phyloP scores from a whole-genome alignment of 2,329 filamentous ascomycete species.

The Trichoderma gracile region DNA sequence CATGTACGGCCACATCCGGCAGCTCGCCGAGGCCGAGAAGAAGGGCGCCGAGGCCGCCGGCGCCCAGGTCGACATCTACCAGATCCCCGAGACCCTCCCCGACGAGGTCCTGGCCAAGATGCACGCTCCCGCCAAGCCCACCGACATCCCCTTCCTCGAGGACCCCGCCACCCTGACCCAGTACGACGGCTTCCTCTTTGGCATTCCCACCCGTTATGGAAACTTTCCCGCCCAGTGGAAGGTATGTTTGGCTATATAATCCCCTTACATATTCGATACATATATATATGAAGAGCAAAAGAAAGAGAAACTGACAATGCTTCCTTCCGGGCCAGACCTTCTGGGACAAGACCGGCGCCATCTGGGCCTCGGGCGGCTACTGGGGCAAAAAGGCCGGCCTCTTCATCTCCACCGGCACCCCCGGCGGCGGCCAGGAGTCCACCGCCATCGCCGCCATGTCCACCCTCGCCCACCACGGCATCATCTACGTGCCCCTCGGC shows the following conservation, averaged over 20 bases:
- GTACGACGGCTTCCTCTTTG: conserved; percentile 90
- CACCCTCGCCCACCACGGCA: conserved; percentile 88
- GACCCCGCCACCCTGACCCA: conserved; percentile 60
- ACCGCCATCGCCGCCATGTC: conserved; percentile 80
- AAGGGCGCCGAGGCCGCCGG: conserved; percentile 86
- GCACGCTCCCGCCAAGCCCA: conserved; percentile 77
- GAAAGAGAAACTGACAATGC: neutral
- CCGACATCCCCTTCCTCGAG: conserved; percentile 63
- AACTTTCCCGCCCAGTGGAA: conserved; percentile 98
- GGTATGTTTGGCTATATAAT: conserved; percentile 37
- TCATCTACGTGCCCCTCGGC: conserved; percentile 94
- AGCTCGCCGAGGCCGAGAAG: conserved; percentile 86
- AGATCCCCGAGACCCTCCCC: conserved; percentile 85
- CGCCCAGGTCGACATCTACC: conserved; percentile 77
- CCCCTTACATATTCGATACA: neutral
- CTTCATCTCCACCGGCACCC: conserved; percentile 83
- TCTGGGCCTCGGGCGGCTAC: conserved; percentile 77
- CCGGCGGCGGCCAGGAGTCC: conserved; percentile 89
- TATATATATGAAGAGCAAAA: neutral
- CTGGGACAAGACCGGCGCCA: conserved; percentile 86
- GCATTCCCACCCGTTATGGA: conserved; percentile 93
- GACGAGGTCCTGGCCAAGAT: conserved; percentile 85
- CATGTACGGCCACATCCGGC: conserved; percentile 86
- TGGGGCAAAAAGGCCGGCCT: conserved; percentile 88
- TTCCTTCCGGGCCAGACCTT: conserved; percentile 51